A percentile compares a stretch with the other conserved stretches of the same genome.
phyloP scores from a whole-genome alignment of 2,329 filamentous ascomycete genomes.

The Aspergillus awamori region DNA sequence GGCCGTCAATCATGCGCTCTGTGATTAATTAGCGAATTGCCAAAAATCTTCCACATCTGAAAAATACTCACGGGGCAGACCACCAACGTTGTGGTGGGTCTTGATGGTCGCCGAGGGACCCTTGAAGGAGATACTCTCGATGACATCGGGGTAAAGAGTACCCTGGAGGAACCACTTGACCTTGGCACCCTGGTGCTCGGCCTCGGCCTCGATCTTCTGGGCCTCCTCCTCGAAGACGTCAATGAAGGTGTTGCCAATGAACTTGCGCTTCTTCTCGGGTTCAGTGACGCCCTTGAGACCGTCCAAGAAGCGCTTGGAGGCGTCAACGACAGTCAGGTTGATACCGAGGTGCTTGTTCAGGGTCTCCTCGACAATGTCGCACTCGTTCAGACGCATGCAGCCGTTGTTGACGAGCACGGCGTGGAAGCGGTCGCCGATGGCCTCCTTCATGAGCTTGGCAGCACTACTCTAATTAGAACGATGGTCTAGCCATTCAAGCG shows the following conservation, averaged over 20 bases:
- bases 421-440: slow-evolving; percentile 83
- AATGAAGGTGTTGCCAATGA: slow-evolving; percentile 82
- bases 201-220: slow-evolving; percentile 70
- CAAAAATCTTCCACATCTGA: too few relatives aligned
- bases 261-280: slow-evolving; percentile 86
- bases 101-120: slow-evolving; percentile 73
- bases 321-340: slow-evolving; percentile 86
- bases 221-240: slow-evolving; percentile 83
- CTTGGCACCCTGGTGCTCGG: slow-evolving; percentile 68
- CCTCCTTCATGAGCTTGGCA: slow-evolving; percentile 80
- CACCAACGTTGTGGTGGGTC: slow-evolving; percentile 60
- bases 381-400: slow-evolving; percentile 83
- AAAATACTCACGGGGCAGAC: slow-evolving; percentile 14
- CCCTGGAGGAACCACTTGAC: slow-evolving; percentile 89
- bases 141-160: slow-evolving; percentile 74
- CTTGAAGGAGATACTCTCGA: slow-evolving; percentile 73
- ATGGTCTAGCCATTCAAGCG: too few relatives aligned
- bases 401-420: slow-evolving; percentile 86
- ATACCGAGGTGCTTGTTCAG: slow-evolving; percentile 80
- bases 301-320: slow-evolving; percentile 73
- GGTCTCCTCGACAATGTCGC: slow-evolving; percentile 76
- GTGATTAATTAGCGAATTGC: background rate
- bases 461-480: slow-evolving; percentile 43
- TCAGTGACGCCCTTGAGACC: slow-evolving; percentile 74
- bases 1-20: slow-evolving; percentile 55